phyloP scores from a whole-genome alignment of 2,329 filamentous ascomycete genomes.

The Ceratocystis variospora region DNA sequence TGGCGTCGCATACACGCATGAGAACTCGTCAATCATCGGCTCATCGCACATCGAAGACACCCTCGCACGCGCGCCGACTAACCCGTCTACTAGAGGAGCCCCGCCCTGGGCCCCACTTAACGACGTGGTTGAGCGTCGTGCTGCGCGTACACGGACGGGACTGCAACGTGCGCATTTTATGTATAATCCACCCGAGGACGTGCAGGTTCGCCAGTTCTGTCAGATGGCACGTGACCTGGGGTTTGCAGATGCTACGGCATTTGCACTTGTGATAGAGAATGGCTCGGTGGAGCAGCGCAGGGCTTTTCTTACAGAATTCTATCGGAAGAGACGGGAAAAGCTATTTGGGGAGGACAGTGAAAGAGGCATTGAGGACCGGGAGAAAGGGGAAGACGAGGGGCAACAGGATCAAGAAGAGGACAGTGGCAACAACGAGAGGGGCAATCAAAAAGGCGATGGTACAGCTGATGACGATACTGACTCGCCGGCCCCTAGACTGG shows the following conservation, averaged over 20 bases:
- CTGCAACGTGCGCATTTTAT: conserved; percentile 23
- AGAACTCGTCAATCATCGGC: conserved; percentile 90
- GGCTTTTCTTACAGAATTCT: conserved; percentile 68
- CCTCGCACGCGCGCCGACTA: conserved; percentile 59
- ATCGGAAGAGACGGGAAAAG: conserved; percentile 48
- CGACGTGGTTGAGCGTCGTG: conserved; percentile 22
- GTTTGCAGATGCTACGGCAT: conserved; percentile 62
- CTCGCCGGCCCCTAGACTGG: background rate
- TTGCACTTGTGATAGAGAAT: conserved; percentile 77
- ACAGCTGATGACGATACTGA: conserved; percentile 19
- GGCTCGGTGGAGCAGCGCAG: conserved; percentile 77
- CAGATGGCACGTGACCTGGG: conserved; percentile 73
- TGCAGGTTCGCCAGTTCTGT: conserved; percentile 74
- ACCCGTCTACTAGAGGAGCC: conserved; percentile 35
- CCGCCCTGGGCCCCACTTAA: conserved; percentile 22
- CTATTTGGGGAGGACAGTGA: conserved; percentile 25
- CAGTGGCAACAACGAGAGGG: background rate
- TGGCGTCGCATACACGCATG: conserved; percentile 88
- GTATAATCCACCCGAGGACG: conserved; percentile 61
- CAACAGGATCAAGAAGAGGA: background rate
- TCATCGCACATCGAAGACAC: conserved; percentile 82
- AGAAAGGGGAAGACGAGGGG: conserved; percentile 9
- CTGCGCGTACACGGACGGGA: conserved; percentile 22
- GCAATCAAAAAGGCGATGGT: background rate
- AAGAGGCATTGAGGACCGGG: conserved; percentile 10